phyloP scores from a whole-genome alignment of 2,329 filamentous ascomycete genomes.

The Hymenoscyphus repandus region DNA sequence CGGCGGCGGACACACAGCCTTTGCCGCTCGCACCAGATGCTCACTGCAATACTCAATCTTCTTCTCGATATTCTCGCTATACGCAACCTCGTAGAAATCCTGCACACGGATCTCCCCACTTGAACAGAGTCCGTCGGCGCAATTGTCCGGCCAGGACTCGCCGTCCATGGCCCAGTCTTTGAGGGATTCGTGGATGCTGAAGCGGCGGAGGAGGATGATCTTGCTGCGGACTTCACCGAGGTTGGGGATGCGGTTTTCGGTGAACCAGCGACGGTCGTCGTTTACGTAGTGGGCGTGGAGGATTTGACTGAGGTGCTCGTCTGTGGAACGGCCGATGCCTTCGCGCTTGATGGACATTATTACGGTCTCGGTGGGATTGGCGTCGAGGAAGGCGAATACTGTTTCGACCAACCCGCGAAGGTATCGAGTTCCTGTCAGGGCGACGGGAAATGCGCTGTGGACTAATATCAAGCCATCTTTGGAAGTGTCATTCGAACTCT shows the following conservation, averaged over 20 bases:
- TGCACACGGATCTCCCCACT: conserved; percentile 78
- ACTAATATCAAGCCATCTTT: conserved; percentile 74
- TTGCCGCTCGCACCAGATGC: conserved; percentile 69
- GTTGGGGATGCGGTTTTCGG: conserved; percentile 67
- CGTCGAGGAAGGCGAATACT: conserved; percentile 69
- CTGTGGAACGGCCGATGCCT: conserved; percentile 73
- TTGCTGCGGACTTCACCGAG: conserved; percentile 77
- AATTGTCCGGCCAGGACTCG: conserved; percentile 80
- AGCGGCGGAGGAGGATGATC: conserved; percentile 80
- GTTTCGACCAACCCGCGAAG: conserved; percentile 68
- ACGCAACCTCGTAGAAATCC: conserved; percentile 87
- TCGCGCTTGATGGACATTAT: conserved; percentile 89
- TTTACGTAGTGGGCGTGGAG: conserved; percentile 68
- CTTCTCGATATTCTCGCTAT: conserved; percentile 68
- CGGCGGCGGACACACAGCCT: conserved; percentile 42
- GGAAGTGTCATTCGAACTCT: conserved; percentile 48
- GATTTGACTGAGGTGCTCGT: conserved; percentile 71
- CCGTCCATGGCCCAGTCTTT: conserved; percentile 54
- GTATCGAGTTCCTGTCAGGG: conserved; percentile 74
- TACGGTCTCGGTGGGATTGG: conserved; percentile 75
- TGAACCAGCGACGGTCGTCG: conserved; percentile 66
- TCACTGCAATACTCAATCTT: conserved; percentile 72
- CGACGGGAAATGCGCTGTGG: conserved; percentile 84
- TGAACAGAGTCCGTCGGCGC: conserved; percentile 63
- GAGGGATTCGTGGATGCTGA: conserved; percentile 56